phyloP scores from a whole-genome alignment of 352 stramenopile species.

The Phytophthora melonis region DNA sequence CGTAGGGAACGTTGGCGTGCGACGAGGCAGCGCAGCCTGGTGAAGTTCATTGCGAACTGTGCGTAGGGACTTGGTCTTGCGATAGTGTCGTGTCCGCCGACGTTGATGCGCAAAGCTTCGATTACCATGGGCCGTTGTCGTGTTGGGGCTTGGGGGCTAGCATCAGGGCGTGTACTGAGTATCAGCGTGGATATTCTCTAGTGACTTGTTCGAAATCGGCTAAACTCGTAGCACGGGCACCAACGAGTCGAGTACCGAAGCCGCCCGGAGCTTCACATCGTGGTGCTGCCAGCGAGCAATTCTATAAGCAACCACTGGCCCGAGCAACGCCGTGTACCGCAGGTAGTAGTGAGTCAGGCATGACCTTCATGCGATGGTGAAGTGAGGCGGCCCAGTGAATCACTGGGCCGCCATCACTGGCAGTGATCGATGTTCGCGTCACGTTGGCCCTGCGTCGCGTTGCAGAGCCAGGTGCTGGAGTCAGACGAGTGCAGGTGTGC shows the following conservation, averaged over 20 bases:
- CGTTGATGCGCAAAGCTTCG: no score
- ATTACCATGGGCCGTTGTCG: no score
- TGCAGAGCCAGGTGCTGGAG: slow-evolving; percentile 4
- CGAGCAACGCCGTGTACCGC: no score
- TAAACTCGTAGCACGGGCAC: neutral
- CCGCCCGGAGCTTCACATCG: no score
- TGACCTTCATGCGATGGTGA: slow-evolving; percentile 1
- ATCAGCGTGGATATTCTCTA: no score
- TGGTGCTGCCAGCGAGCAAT: no score
- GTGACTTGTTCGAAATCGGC: neutral
- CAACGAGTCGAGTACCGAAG: neutral
- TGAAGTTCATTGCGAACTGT: neutral
- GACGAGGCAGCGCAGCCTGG: neutral
- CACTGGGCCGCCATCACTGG: no score
- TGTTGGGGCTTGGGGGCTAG: no score
- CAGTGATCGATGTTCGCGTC: neutral
- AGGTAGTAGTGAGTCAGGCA: neutral
- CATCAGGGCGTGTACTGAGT: no score
- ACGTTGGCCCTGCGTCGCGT: slow-evolving; percentile 6
- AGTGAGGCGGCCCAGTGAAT: no score
- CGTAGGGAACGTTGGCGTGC: neutral
- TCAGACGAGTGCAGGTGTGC: slow-evolving; percentile 4
- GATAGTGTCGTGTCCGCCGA: no score
- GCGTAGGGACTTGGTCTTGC: neutral
- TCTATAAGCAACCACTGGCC: no score